These are phyloP conservation scores for Endothia cerciana DNA, from an alignment of 2,329 filamentous ascomycete species.

Conservation along the genomic window DNA sequence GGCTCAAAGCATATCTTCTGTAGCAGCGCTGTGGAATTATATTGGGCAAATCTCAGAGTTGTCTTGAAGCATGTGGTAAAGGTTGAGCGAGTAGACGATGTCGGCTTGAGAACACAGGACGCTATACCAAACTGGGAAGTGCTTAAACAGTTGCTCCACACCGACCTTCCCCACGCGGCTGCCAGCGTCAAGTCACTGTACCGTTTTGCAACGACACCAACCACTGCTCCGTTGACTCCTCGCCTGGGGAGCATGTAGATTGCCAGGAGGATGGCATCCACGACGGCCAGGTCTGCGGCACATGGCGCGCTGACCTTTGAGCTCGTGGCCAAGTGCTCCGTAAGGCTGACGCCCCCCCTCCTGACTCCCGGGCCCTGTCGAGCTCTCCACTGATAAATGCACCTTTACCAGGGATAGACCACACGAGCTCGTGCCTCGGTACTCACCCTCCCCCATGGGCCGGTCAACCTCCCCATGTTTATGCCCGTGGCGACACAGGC, in stretches of 20 bases:
- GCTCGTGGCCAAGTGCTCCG: slow-evolving; percentile 54
- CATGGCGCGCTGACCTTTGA: slow-evolving; percentile 39
- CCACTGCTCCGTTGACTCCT: neutral
- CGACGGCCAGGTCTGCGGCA: slow-evolving; percentile 32
- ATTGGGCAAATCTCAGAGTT: neutral
- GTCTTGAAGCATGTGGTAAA: neutral
- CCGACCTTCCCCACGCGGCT: neutral
- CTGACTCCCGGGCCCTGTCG: slow-evolving; percentile 1
- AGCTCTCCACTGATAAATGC: slow-evolving; percentile 17
- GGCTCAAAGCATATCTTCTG: neutral
- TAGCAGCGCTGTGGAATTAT: neutral
- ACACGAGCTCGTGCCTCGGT: slow-evolving; percentile 91
- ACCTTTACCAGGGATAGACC: slow-evolving; percentile 59
- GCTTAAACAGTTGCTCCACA: slow-evolving; percentile 6
- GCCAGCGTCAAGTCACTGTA: neutral
- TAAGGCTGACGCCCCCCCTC: slow-evolving; percentile 48
- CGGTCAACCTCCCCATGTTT: slow-evolving; percentile 88
- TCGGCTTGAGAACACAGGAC: neutral
- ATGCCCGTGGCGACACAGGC: slow-evolving; percentile 99
- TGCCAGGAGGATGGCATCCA: slow-evolving; percentile 34
- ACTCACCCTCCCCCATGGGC: slow-evolving; percentile 87
- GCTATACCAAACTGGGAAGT: slow-evolving; percentile 5
- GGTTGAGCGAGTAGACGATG: neutral
- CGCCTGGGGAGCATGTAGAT: slow-evolving; percentile 29
- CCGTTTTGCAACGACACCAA: neutral